phyloP scores from a whole-genome alignment of 495 filamentous ascomycete genomes.

The Hypoxylon lienhwacheense region DNA sequence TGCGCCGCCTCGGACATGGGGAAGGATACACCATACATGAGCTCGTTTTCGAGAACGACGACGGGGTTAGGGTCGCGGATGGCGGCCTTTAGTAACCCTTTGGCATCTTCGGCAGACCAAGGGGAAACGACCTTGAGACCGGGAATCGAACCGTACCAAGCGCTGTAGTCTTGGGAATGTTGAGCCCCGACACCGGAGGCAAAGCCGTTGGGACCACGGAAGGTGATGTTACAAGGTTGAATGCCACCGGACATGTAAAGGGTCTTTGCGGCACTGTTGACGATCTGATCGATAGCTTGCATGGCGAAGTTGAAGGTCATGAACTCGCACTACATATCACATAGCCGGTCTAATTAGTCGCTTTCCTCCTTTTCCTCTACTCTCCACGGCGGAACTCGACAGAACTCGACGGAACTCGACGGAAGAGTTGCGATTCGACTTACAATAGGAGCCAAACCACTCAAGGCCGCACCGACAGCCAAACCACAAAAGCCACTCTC shows the following conservation, averaged over 20 bases:
- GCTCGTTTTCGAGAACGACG: slow-evolving; percentile 93
- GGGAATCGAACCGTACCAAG: slow-evolving; percentile 98
- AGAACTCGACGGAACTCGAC: no score
- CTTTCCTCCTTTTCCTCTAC: neutral
- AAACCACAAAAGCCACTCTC: slow-evolving; percentile 93
- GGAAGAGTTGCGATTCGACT: slow-evolving; percentile 42
- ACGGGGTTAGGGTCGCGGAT: slow-evolving; percentile 98
- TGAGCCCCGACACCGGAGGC: slow-evolving; percentile 93
- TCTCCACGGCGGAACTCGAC: neutral
- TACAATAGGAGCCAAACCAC: slow-evolving; percentile 91
- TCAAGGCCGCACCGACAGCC: slow-evolving; percentile 89
- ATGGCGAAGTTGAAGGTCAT: slow-evolving; percentile 99
- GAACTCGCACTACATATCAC: slow-evolving; percentile 78
- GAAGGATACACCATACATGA: slow-evolving; percentile 91
- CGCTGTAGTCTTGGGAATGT: slow-evolving; percentile 97
- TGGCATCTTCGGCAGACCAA: slow-evolving; percentile 96
- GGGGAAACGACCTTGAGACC: slow-evolving; percentile 95
- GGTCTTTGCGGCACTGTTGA: slow-evolving; percentile 98
- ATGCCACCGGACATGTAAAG: slow-evolving; percentile 99
- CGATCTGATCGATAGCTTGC: slow-evolving; percentile 99
- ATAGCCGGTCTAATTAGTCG: slow-evolving; percentile 20
- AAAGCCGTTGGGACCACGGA: slow-evolving; percentile 98
- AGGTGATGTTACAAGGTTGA: slow-evolving; percentile 98
- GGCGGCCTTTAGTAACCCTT: slow-evolving; percentile 95
- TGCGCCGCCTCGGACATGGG: slow-evolving; percentile 95